Evolutionary conservation across 805 yeast genomes (phyloP).

Genomic region (Maudiozyma saulgeensis): DNA sequence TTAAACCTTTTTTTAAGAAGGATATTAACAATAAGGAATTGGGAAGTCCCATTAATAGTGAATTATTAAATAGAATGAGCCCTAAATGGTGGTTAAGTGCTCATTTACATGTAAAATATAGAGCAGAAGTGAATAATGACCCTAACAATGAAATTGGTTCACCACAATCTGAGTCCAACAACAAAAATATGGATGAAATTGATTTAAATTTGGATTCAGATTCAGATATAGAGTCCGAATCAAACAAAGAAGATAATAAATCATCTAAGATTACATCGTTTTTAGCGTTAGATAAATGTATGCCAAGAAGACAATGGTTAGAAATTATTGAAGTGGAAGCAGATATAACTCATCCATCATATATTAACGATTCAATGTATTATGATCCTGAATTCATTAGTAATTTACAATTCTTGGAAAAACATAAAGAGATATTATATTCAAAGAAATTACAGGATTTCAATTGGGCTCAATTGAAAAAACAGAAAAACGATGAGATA

Average conservation of each 20-base stretch:
- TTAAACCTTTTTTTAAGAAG: slow-evolving; percentile 56
- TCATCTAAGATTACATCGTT: slow-evolving; percentile 33
- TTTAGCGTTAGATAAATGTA: slow-evolving; percentile 82
- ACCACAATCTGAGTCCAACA: not conserved
- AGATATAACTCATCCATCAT: slow-evolving; percentile 21
- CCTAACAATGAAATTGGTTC: not conserved
- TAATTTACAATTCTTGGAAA: slow-evolving; percentile 9
- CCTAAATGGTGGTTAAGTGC: slow-evolving; percentile 83
- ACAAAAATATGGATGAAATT: slow-evolving; percentile 24
- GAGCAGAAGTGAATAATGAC: slow-evolving; percentile 42
- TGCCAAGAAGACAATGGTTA: slow-evolving; percentile 52
- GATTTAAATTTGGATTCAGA: slow-evolving; percentile 7
- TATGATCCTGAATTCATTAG: slow-evolving; percentile 32
- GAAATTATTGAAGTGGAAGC: slow-evolving; percentile 40
- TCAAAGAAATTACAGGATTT: slow-evolving; percentile 1
- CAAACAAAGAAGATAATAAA: not conserved
- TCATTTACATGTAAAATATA: slow-evolving; percentile 72
- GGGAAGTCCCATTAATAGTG: slow-evolving; percentile 65
- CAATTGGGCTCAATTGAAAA: slow-evolving; percentile 4
- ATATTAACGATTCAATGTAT: slow-evolving; percentile 15
- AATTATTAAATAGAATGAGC: slow-evolving; percentile 40
- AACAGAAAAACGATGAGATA: not conserved
- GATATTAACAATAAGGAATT: slow-evolving; percentile 53
- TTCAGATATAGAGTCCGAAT: not conserved
- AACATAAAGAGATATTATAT: slow-evolving; percentile 1